These are phyloP conservation scores for Zangia roseola DNA, from an alignment of 768 basidiomycete genomes.

Conservation along the genomic window DNA sequence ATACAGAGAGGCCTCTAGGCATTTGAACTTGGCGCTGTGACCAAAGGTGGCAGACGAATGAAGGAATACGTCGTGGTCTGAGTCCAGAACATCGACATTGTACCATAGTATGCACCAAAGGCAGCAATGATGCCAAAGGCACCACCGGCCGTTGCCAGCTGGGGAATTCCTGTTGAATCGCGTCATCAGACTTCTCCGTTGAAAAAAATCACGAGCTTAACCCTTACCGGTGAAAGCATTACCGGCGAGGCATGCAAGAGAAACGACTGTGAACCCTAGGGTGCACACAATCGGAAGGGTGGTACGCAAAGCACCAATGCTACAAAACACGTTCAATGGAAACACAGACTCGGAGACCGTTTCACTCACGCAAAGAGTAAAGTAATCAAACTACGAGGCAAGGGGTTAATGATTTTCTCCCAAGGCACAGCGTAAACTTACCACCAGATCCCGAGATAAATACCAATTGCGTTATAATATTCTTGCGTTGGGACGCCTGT, in stretches of 20 bases:
- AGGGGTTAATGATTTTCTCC: background rate
- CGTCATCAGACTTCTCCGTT: background rate
- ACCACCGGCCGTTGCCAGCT: constrained; percentile 29
- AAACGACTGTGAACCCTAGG: constrained; percentile 21
- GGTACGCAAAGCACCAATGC: constrained; percentile 27
- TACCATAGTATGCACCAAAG: constrained; percentile 30
- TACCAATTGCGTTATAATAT: constrained; percentile 25
- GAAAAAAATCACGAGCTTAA: background rate
- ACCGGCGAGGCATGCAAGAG: constrained; percentile 24
- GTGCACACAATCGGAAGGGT: constrained; percentile 23
- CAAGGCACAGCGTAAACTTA: constrained; percentile 3
- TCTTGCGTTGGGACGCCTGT: constrained; percentile 24
- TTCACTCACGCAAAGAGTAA: constrained; percentile 22
- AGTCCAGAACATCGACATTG: constrained; percentile 28
- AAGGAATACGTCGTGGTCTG: constrained; percentile 28
- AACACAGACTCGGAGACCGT: background rate
- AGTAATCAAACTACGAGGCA: constrained; percentile 20
- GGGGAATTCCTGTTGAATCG: constrained; percentile 14
- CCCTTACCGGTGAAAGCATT: constrained; percentile 28
- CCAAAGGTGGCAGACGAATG: constrained; percentile 25
- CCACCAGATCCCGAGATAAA: constrained; percentile 29
- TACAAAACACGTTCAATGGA: background rate
- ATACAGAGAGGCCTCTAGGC: constrained; percentile 1
- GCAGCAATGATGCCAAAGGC: constrained; percentile 25
- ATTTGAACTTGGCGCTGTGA: constrained; percentile 17